Conservation (phyloP, 2,329 filamentous ascomycete genomes). For the Akanthomyces dipterigenus region DNA sequence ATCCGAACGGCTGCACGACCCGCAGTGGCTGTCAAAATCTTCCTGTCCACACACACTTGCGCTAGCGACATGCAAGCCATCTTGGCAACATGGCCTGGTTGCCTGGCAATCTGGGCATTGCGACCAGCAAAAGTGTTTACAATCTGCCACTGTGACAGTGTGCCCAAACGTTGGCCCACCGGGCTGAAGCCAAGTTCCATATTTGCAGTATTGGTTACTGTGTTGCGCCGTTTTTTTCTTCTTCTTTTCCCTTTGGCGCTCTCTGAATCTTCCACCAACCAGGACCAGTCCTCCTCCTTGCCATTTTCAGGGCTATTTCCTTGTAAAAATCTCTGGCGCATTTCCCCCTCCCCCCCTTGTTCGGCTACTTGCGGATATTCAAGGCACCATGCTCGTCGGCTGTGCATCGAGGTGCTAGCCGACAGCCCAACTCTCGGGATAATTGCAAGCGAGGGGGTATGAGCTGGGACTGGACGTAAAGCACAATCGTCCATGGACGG, state of each 20-base stretch:
- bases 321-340: too few species aligned
- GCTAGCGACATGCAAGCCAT: not conserved
- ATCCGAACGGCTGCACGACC: not conserved
- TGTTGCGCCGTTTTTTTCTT: not conserved
- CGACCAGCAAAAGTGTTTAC: not conserved
- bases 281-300: not conserved
- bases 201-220: too few species aligned
- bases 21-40: not conserved
- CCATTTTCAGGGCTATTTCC: too few species aligned
- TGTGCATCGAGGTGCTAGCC: not conserved
- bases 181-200: not conserved
- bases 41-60: not conserved
- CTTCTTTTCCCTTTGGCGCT: not conserved
- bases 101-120: not conserved
- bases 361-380: not conserved
- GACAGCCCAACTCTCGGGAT: not conserved
- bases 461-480: too few species aligned
- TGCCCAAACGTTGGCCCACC: not conserved
- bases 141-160: not conserved
- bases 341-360: not conserved
- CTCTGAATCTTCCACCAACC: not conserved
- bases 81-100: not conserved
- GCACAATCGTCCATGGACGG: not conserved
- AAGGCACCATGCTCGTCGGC: not conserved
- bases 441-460: not conserved